Percentiles rank a stretch among this genome's conserved stretches.
phyloP scores from a whole-genome alignment of 495 filamentous ascomycete species.

The Neurospora cerealis region DNA sequence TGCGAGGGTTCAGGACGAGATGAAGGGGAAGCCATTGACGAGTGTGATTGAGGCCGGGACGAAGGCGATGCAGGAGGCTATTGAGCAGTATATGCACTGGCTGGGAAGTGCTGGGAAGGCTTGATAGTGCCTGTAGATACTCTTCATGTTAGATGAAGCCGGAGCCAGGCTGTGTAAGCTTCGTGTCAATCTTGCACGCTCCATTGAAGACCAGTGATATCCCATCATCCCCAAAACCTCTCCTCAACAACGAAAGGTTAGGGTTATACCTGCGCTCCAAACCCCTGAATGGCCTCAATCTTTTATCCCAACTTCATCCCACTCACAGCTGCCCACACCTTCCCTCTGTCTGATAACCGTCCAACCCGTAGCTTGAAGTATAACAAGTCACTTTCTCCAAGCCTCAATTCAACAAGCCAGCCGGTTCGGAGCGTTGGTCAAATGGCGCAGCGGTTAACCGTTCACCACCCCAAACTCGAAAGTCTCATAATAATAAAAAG shows the following conservation, averaged over 20 bases:
- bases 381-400: background rate
- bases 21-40: slow-evolving; percentile 59
- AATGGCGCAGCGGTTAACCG: background rate
- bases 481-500: background rate
- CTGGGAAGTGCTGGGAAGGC: slow-evolving; percentile 58
- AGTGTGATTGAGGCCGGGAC: slow-evolving; percentile 64
- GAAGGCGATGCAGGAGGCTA: slow-evolving; percentile 60
- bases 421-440: background rate
- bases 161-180: background rate
- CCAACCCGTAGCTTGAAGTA: background rate
- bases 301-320: background rate
- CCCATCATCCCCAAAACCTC: background rate
- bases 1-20: slow-evolving; percentile 53
- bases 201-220: background rate
- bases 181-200: background rate
- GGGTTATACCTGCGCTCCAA: background rate
- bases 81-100: slow-evolving; percentile 67
- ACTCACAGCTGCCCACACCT: background rate
- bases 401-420: background rate
- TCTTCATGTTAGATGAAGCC: background rate
- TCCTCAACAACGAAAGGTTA: background rate
- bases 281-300: background rate
- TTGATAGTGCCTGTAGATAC: slow-evolving; percentile 4
- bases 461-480: background rate
- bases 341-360: background rate